Conservation (phyloP, 305 asterid genomes). For the Solanum hybrid region DNA sequence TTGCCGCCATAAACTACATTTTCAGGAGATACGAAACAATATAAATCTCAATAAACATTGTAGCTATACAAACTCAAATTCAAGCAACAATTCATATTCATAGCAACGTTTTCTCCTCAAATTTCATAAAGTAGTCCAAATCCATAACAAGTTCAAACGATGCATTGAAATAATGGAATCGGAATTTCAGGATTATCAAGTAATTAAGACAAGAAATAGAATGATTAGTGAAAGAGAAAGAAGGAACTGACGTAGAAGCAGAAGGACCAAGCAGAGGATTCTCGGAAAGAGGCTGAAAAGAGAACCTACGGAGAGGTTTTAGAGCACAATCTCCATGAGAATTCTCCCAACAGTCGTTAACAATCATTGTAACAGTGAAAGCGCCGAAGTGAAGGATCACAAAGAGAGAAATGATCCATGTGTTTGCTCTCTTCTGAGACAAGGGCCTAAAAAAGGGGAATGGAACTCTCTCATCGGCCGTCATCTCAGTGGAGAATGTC, state of each 20-base stretch:
- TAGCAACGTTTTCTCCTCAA: neutral
- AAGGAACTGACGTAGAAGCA: slow-evolving; percentile 59
- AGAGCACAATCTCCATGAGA: slow-evolving; percentile 59
- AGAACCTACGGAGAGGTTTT: slow-evolving; percentile 50
- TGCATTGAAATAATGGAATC: neutral
- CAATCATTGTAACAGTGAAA: slow-evolving; percentile 56
- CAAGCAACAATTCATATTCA: neutral
- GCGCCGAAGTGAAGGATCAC: slow-evolving; percentile 63
- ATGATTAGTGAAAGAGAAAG: neutral
- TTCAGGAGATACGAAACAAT: neutral
- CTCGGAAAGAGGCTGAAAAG: slow-evolving; percentile 79
- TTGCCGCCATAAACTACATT: neutral
- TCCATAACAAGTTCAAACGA: neutral
- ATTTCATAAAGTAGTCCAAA: neutral
- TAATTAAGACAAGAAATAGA: neutral
- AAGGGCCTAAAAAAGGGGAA: slow-evolving; percentile 70
- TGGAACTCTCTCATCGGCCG: slow-evolving; percentile 39
- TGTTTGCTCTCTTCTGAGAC: slow-evolving; percentile 53
- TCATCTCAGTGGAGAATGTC: slow-evolving; percentile 37
- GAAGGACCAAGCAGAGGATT: slow-evolving; percentile 90
- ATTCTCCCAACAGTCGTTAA: slow-evolving; percentile 65
- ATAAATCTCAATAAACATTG: neutral
- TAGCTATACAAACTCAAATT: neutral
- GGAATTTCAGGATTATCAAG: neutral
- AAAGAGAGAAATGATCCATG: slow-evolving; percentile 69